Evolutionary conservation across 1,284 basidiomycete genomes (phyloP).

Genomic region (Inonotus hispidus): DNA sequence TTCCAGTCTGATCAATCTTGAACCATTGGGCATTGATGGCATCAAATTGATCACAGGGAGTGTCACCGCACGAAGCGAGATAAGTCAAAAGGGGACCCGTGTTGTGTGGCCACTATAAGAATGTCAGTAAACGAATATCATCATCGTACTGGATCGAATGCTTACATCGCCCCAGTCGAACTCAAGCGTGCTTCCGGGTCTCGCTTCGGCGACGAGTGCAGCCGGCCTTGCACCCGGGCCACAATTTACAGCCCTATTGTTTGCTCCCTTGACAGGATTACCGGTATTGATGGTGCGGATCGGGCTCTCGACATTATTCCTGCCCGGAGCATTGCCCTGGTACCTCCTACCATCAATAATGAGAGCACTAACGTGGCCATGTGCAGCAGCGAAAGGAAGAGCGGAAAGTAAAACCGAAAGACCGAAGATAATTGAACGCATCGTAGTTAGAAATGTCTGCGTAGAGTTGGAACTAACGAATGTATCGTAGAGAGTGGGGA

Average conservation of each 20-base stretch:
- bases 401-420: conserved; percentile 26
- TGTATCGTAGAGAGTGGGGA: not conserved
- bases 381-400: conserved; percentile 33
- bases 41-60: conserved; percentile 56
- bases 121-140: not conserved
- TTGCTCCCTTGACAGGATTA: conserved; percentile 58
- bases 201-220: conserved; percentile 47
- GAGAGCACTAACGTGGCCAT: conserved; percentile 52
- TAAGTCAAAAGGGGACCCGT: conserved; percentile 70
- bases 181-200: conserved; percentile 54
- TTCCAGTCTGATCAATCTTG: conserved; percentile 51
- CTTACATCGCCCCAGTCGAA: conserved; percentile 50
- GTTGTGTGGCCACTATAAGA: conserved; percentile 61
- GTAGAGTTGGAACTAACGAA: not conserved
- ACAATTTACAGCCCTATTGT: conserved; percentile 56
- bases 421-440: not conserved
- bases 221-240: conserved; percentile 53
- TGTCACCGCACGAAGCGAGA: conserved; percentile 55
- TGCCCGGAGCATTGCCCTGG: conserved; percentile 44
- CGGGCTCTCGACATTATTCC: conserved; percentile 37
- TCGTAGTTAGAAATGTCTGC: not conserved
- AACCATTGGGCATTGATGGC: conserved; percentile 59
- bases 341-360: conserved; percentile 51
- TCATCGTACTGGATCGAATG: conserved; percentile 9
- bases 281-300: conserved; percentile 55